Base-by-base conservation (phyloP, 2,329 filamentous ascomycete species). In the Curvularia spicifera region DNA sequence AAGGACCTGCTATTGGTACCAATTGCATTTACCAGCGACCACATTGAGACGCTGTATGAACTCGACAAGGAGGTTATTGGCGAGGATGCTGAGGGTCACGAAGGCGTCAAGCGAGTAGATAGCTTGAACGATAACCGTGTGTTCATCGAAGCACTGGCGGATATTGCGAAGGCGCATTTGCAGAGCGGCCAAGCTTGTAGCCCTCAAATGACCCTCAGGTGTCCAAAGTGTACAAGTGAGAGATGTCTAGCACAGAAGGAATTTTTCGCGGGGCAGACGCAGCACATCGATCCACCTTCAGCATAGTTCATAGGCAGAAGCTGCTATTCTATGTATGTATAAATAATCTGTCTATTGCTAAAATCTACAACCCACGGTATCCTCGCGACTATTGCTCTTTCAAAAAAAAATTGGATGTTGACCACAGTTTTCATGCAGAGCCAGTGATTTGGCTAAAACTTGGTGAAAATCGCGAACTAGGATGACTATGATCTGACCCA, bases 1-100 rank as follows among this genome's bases (percentile, higher is more conserved):
- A 96, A 89, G 54, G 93, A 99, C 73, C 83, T 99, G 53, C 83
- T 97, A 1, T 83, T 99, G 6, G 92, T 99, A 55, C 95, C 95
- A 0, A 96, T 99, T 65, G 95, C 95, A 5, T 99, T 99, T 76
- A 99, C 95, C 0, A 96, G 91, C n/a, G 95, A 99, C 71, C 95
- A 99, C 75, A 99, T 99, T 67, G 95, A 99, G 80, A 99, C 95
- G 0, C 82, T 99, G 0, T 98, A 89, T 75, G 95, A 99, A 78
- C 82, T 99, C 51, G 95, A 99, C 76, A 84, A 91, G 69, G 95
- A 99, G 78, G 92, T 99, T 39, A 98, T 99, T 71, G 90, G 91
- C 57, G 93, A 96, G 77, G 72, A 74, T 35, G 91, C 86, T 0
- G 88, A 73, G 43, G 74, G 77, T 6, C 79, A 82, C 18, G 79